Evolutionary conservation across 768 basidiomycete genomes (phyloP), one percentile per base, ranked within the genome.

Genomic region (Kwoniella sp.): DNA sequence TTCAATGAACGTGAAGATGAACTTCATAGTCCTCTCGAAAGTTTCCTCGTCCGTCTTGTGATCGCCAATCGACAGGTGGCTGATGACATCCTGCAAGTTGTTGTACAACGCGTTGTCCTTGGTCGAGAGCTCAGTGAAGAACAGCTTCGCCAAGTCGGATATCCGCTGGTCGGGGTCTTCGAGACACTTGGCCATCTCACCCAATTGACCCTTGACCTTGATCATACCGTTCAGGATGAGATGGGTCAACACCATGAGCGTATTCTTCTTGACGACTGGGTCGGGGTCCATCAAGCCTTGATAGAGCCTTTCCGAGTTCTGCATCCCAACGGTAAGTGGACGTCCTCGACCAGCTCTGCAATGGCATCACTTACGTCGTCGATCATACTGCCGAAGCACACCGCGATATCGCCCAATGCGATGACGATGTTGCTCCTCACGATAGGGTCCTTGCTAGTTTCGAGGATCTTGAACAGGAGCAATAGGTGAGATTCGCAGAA

Each of bases 61-160:
- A 11, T 83, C 82, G 7, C 95, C 93, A 11, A 85, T 83, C 1
- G 89, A 92, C 22, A 99, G 75, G 70, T 98, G 92, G 67, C 88
- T 90, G 77, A 99, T 98, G 44, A 99, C 87, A 76, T 99, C 95
- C 2, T 92, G 95, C 63, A 99, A 75, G 73, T 99, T 99, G 75
- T 98, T 98, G 72, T 98, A 96, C 51, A 99, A 92, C 6, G 92
- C 95, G 71, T 99, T 99, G 63, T 98, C 95, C 76, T 98, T 99
- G 23, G 89, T 91, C 28, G 89, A 86, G 46, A 99, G 76, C 69
- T 98, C 92, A 19, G 83, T 87, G 79, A 99, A 99, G 83, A 99
- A 99, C 43, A 99, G 72, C 74, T 91, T 93, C n/a, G 95, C 93
- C 32, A 99, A 80, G 65, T 96, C 93, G 15, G 87, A 82, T 53